Evolutionary conservation across 306 rosid species (phyloP).

Genomic region (Fagus sylvatica): DNA sequence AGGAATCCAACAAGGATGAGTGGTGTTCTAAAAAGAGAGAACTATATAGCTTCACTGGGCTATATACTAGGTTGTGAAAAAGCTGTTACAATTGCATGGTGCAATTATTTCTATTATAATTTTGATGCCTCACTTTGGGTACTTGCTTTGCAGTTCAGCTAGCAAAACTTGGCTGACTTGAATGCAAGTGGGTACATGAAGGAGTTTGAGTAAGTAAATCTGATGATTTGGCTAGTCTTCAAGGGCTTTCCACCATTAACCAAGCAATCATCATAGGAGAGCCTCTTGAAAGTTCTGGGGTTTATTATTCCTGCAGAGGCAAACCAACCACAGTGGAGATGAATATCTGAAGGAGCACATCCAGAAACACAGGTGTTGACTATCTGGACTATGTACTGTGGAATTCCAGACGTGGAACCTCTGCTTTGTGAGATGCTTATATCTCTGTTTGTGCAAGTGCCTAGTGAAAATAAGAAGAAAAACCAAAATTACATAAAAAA

Average conservation of each 20-base stretch:
- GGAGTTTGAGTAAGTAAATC: constrained; percentile 66
- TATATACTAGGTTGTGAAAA: neutral
- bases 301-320: constrained; percentile 61
- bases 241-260: constrained; percentile 62
- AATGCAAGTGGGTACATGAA: constrained; percentile 60
- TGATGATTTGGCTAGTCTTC: constrained; percentile 40
- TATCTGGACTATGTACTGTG: constrained; percentile 58
- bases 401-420: constrained; percentile 55
- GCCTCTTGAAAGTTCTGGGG: constrained; percentile 59
- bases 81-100: neutral
- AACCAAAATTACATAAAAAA: neutral
- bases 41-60: neutral
- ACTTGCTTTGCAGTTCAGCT: constrained; percentile 34
- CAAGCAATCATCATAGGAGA: constrained; percentile 64
- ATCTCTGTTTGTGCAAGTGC: constrained; percentile 52
- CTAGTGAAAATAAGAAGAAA: constrained; percentile 26
- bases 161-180: constrained; percentile 60
- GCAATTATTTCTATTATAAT: neutral
- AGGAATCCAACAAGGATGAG: neutral
- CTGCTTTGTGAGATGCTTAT: constrained; percentile 64
- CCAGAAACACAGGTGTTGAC: constrained; percentile 62
- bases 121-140: neutral
- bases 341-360: constrained; percentile 58
- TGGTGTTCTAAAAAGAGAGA: neutral
- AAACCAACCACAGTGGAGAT: constrained; percentile 77